These are phyloP conservation scores for Zygnema circumcarinatum DNA, from an alignment of 139 green algal genomes.

Conservation along the genomic window DNA sequence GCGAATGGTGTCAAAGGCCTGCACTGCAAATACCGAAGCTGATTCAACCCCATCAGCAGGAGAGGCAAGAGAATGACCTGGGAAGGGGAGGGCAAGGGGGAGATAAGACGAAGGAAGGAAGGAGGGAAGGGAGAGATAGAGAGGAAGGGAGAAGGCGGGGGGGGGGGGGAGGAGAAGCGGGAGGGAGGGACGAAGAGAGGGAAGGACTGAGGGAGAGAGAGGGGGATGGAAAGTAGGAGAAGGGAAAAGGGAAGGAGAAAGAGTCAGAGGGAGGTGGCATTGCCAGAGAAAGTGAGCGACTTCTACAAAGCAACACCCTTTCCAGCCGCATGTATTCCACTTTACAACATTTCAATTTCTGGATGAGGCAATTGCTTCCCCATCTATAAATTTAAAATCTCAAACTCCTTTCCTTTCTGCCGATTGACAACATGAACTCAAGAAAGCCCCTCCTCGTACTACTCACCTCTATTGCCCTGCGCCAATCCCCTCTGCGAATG, in stretches of 20 bases:
- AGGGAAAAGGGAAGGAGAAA: not conserved
- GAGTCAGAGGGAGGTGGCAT: not conserved
- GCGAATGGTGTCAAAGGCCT: slow-evolving; percentile 30
- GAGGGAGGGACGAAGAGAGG: not conserved
- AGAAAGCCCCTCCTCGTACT: no score
- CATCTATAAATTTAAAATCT: no score
- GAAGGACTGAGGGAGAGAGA: not conserved
- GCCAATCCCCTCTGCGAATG: slow-evolving; percentile 5
- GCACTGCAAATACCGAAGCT: slow-evolving; percentile 3
- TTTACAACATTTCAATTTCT: no score
- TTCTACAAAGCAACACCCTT: no score
- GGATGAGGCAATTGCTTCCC: no score
- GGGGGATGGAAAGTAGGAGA: not conserved
- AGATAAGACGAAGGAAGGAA: not conserved
- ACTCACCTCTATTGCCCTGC: slow-evolving; percentile 14
- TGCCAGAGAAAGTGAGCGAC: no score
- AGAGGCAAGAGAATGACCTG: no score
- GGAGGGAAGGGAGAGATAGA: not conserved
- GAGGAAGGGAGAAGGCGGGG: not conserved
- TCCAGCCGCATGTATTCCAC: no score
- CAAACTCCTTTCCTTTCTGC: no score
- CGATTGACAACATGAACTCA: no score
- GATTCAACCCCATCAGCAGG: no score
- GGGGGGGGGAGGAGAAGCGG: slow-evolving; percentile 3
- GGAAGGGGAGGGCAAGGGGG: no score